Conservation (phyloP, 2,329 filamentous ascomycete genomes). For the Aspergillus sp. region DNA sequence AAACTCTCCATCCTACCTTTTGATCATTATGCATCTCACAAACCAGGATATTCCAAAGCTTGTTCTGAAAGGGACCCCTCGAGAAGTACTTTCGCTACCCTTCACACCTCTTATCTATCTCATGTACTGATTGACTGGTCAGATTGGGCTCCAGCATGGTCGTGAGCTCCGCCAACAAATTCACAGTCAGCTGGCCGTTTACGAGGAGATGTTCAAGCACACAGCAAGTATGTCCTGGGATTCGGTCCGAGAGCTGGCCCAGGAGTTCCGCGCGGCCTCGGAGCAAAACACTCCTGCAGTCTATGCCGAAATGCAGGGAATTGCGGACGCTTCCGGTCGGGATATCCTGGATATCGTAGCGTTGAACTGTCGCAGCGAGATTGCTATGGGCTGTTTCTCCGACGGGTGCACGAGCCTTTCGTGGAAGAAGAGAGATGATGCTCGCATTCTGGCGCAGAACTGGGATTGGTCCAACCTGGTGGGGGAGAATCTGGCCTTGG, state of each 20-base stretch:
- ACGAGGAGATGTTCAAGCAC: conserved; percentile 47
- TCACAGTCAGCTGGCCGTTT: conserved; percentile 46
- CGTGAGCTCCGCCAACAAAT: conserved; percentile 41
- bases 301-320: conserved; percentile 50
- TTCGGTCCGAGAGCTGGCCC: conserved; percentile 46
- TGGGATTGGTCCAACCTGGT: conserved; percentile 60
- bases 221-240: conserved; percentile 50
- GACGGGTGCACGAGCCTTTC: conserved; percentile 59
- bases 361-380: conserved; percentile 60
- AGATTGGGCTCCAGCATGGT: conserved; percentile 53
- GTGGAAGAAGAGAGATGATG: conserved; percentile 45
- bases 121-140: background rate
- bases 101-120: background rate
- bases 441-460: conserved; percentile 53
- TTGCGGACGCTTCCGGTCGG: conserved; percentile 53
- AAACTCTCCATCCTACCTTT: background rate
- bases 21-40: conserved; percentile 47
- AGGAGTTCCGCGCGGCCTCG: conserved; percentile 49
- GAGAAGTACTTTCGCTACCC: conserved; percentile 21
- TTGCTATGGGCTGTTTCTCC: conserved; percentile 56
- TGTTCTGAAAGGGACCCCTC: conserved; percentile 23
- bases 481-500: conserved; percentile 51
- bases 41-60: conserved; percentile 22
- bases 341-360: conserved; percentile 56
- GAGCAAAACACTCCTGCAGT: conserved; percentile 37